Base-by-base conservation (phyloP, 1,284 basidiomycete genomes). In the Neolentinus lepideus region DNA sequence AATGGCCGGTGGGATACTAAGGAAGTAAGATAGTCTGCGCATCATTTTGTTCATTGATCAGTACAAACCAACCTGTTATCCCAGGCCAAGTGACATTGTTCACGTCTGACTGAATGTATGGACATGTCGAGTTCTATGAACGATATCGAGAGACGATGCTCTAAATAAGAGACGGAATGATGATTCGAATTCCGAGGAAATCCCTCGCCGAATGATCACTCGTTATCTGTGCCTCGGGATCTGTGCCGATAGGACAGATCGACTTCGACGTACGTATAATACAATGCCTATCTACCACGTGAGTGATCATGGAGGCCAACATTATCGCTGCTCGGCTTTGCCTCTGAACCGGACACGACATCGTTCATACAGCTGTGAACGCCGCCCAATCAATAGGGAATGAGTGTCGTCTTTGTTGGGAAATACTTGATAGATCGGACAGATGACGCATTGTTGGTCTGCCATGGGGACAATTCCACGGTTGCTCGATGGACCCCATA, bases 401-500 rank as follows among this genome's bases (percentile, higher is more conserved):
- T 16, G 38, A 43, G 8, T 21, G 6, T 6, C n/a, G 8, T 21
- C 19, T 4, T 43, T 16, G 6, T 43, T 16, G 38, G 16, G 38
- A 43, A 33, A 3, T 29, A 33, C 12, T 10, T 26, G 51, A 31
- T 52, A 79, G 64, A 63, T 85, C 83, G 25, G 73, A 71, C 26
- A 94, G 71, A 73, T 94, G 92, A 24, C 95, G 84, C 93, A 98
- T 97, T 6, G 95, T 99, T 1, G 96, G 96, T 47, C 95, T 75
- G 2, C 95, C 95, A 67, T 98, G 95, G 1, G 96, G 95, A 66
- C 95, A 98, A 58, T 96, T 93, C 94, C 97, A 99, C 0, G 95
- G 97, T 65, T 98, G 94, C 63, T 98, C 92, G 76, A 99, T 94
- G 6, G 81, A 88, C 38, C 92, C 92, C 94, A 99, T 97, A 69